phyloP scores from a whole-genome alignment of 768 basidiomycete genomes.

The Cystobasidiopsis lactophilus region DNA sequence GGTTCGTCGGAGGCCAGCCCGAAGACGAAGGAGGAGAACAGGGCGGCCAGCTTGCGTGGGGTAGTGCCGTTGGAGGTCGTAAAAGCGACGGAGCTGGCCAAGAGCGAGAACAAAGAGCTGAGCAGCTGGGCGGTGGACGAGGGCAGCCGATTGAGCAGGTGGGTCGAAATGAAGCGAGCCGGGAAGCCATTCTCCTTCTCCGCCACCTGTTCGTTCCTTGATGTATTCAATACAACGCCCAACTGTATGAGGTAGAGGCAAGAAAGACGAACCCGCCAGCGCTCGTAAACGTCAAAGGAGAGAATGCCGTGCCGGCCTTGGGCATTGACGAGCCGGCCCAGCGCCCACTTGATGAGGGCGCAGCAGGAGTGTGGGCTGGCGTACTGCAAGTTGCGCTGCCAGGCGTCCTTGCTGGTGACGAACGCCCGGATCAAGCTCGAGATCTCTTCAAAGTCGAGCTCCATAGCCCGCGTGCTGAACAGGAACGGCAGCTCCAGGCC shows the following conservation, averaged over 20 bases:
- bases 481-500: conserved; percentile 69
- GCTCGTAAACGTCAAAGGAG: conserved; percentile 59
- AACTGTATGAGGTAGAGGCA: too few relatives aligned
- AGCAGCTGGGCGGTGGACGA: conserved; percentile 34
- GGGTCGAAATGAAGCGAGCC: conserved; percentile 42
- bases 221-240: too few relatives aligned
- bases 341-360: conserved; percentile 80
- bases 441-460: conserved; percentile 51
- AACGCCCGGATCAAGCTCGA: conserved; percentile 60
- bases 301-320: conserved; percentile 46
- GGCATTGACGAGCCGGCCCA: conserved; percentile 44
- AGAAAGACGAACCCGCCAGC: too few relatives aligned
- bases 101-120: conserved; percentile 35
- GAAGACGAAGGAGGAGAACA: conserved; percentile 46
- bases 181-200: conserved; percentile 42
- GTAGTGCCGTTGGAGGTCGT: conserved; percentile 3
- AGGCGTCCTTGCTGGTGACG: conserved; percentile 25
- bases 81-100: conserved; percentile 7
- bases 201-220: conserved; percentile 37
- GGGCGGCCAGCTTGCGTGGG: conserved; percentile 64
- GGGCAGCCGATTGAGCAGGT: conserved; percentile 33
- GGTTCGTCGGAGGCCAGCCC: conserved; percentile 34
- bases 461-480: conserved; percentile 70
- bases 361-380: conserved; percentile 71
- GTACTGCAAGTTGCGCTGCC: conserved; percentile 38